Percentiles rank a stretch among this genome's conserved stretches.
These are phyloP conservation scores for Colletotrichum tropicicola DNA, from an alignment of 2,329 filamentous ascomycete species.

Conservation along the genomic window DNA sequence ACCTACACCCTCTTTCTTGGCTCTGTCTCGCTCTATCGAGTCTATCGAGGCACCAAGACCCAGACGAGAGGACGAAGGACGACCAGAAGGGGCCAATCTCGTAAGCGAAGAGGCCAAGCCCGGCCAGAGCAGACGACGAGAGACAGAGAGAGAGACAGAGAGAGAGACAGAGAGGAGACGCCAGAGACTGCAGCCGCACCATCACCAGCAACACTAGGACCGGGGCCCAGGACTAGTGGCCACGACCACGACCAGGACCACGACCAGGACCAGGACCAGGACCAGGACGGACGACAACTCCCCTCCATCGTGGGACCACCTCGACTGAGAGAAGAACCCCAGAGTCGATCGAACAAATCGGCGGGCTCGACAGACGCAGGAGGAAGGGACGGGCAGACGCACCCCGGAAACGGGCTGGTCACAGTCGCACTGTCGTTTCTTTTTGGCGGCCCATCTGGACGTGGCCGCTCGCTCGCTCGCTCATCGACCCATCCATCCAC, in stretches of 20 bases:
- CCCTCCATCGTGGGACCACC: too few species aligned
- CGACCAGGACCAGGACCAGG: background rate
- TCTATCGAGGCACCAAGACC: background rate
- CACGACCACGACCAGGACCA: background rate
- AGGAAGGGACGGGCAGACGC: slow-evolving; percentile 17
- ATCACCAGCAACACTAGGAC: too few species aligned
- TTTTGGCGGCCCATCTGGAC: slow-evolving; percentile 9
- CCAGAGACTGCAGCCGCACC: too few species aligned
- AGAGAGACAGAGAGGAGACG: too few species aligned
- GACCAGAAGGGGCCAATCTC: background rate
- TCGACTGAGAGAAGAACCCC: background rate
- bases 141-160: background rate
- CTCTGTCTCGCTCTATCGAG: background rate
- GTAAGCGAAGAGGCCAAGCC: background rate
- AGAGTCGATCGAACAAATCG: slow-evolving; percentile 22
- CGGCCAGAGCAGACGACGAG: background rate
- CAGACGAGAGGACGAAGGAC: background rate
- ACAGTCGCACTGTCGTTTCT: slow-evolving; percentile 10
- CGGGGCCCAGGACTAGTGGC: too few species aligned
- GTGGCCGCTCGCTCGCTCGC: background rate
- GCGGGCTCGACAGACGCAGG: slow-evolving; percentile 5
- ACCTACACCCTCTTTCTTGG: background rate
- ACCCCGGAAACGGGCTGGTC: slow-evolving; percentile 21
- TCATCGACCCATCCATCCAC: background rate
- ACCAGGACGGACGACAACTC: background rate